Base-by-base conservation (phyloP, 441 rosid genomes). In the Aleurites moluccanus region DNA sequence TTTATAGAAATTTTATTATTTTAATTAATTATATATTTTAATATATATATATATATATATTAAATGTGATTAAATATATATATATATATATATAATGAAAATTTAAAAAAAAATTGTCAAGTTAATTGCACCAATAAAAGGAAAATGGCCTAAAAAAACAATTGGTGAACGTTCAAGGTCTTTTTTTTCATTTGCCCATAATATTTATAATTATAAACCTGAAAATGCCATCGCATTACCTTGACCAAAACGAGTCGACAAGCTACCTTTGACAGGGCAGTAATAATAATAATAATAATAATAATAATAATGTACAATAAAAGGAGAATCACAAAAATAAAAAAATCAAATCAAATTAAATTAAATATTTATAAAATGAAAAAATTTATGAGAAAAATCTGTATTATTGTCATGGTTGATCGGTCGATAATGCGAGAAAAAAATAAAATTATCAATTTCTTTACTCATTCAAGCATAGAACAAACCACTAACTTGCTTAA, bases 241-340 rank as follows among this genome's bases (percentile, higher is more conserved):
- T 70, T 60, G 64, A 76, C 79, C 44, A 64, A 42, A 63, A 70
- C 9, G 15, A 42, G 74, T 70, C 72, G 64, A 77, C 5, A 64
- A 42, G 55, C 23, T 42, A n/a, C 38, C 47, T 7, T 65, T 65
- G 76, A 57, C 67, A 65, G 55, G 78, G 52, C 42, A 75, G 35
- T 38, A 67, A 27, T 15, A 15, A 16, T 15, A 25, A 15, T 45
- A n/a, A n/a, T n/a, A n/a, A n/a, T n/a, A n/a, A n/a, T n/a, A n/a
- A n/a, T 38, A 67, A 27, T 15, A 15, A 16, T 15, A 25, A 15
- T 45, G 23, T 0, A 52, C 1, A 3, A 5, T 35, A 18, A 38
- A 35, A 6, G 38, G 5, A 47, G 21, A 4, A 53, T 16, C 14
- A 18, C 55, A 20, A 27, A 15, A 9, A 1, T 35, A 7, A 64